Evolutionary conservation across 306 rosid genomes (phyloP), one percentile per base, ranked within the genome.

Genomic region (Cicer bijugum): DNA sequence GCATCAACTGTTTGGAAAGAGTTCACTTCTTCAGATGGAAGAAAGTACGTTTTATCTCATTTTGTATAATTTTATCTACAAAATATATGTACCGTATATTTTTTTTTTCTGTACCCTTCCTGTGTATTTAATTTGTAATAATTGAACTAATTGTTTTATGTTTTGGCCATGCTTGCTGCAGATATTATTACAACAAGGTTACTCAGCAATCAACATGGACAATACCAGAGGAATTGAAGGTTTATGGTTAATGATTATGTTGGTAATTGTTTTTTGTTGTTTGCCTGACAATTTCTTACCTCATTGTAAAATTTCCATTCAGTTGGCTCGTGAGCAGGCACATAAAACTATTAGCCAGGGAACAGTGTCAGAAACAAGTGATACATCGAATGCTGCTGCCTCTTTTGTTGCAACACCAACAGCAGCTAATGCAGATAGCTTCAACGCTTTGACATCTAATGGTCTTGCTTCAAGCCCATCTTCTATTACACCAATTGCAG

Each of bases 1-100:
- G 99, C 99, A 67, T 95, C 99, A 59, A 95, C 99, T 75, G 97
- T 95, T 76, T 95, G 99, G 99, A 95, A 91, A 84, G 97, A 95
- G 74, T 95, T 90, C 81, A 87, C 93, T 37, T 79, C 99, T 86
- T 81, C 96, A 53, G 97, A 91, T 53, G 99, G 99, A 80, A 95
- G 89, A 85, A 95, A 90, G 99, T 94, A 64, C 9, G 96, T 86
- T 69, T 20, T 57, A 23, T 81, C 44, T 61, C 28, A 15, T 38
- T 15, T 74, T 64, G 12, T 37, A 10, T 48, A 11, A 11, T 69
- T 74, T 73, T 37, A 55, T 47, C 50, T 33, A 28, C 19, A 40
- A 71, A 48, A 44, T 46, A 16, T 50, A 35, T 66, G 23, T 33
- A 15, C 35, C 15, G 16, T 45, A 60, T 23, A 23, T 50, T 65